Base-by-base conservation (phyloP, 345 rosid species). In the Hibiscus trionum region DNA sequence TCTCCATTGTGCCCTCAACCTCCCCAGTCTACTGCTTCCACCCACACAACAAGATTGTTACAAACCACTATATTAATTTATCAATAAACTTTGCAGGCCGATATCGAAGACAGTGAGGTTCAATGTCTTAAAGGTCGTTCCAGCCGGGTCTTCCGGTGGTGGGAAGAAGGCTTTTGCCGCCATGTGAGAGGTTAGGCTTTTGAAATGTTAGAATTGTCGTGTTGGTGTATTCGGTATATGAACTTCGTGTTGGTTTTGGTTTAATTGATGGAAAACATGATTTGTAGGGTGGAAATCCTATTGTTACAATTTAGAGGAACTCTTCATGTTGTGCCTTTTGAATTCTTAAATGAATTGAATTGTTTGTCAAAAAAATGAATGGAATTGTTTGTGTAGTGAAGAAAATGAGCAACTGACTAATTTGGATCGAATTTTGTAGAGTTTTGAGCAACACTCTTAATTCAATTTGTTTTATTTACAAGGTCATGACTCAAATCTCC, bases 91-190 rank as follows among this genome's bases (percentile, higher is more conserved):
- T 29, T 35, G 7, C 69, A 90, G 97, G 91, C 96, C 93, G 3
- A 50, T 92, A 77, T 92, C 96, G 14, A 92, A 92, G 86, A 90
- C 97, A 0, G 96, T 87, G 68, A 80, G 97, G 86, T 90, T 92
- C 82, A 90, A 87, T 72, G 97, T 92, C 71, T 70, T 90, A 69
- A 90, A 90, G 79, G 96, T 93, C 49, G 82, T 88, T 42, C 98
- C 94, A 26, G 96, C 97, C 15, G 97, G 97, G 31, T 87, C 96
- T 11, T 90, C 96, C 55, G 88, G 88, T 16, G 88, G 86, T 33
- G 88, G 87, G 61, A 88, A 88, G 87, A 88, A 86, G 81, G 86
- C 88, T 15, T 86, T 88, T 69, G 59, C 88, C 0, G 88, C 77
- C 33, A 81, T 86, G 71, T 87, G 76, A 84, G 75, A 49, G 44